These are phyloP conservation scores for Zygosaccharomyces bailii DNA, from an alignment of 805 yeast genomes.

Conservation along the genomic window DNA sequence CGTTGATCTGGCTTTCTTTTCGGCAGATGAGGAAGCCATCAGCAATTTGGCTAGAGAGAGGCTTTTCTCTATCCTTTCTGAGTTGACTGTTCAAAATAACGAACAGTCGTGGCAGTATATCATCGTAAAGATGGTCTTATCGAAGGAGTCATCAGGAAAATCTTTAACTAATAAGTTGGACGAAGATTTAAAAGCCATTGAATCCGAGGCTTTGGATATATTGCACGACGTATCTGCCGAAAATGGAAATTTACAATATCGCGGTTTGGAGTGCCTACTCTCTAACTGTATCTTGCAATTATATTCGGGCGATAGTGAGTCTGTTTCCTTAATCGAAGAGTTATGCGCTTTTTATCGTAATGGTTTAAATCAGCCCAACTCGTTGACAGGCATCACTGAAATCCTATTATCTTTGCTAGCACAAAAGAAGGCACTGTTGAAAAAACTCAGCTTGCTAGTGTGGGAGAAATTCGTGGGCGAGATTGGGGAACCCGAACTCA, in stretches of 20 bases:
- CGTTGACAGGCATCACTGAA: constrained; percentile 54
- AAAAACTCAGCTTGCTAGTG: constrained; percentile 52
- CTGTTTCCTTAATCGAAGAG: constrained; percentile 71
- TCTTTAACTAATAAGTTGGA: constrained; percentile 48
- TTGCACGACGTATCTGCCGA: constrained; percentile 42
- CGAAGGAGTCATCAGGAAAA: constrained; percentile 24
- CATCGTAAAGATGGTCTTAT: constrained; percentile 42
- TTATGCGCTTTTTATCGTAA: constrained; percentile 43
- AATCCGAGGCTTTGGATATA: constrained; percentile 46
- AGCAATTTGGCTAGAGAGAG: constrained; percentile 51
- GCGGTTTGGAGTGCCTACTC: constrained; percentile 70
- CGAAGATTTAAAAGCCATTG: constrained; percentile 50
- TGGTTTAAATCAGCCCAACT: constrained; percentile 35
- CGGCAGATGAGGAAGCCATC: constrained; percentile 16
- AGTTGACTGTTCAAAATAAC: constrained; percentile 43
- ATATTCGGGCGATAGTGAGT: constrained; percentile 72
- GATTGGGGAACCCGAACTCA: constrained; percentile 44
- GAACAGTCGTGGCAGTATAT: constrained; percentile 53
- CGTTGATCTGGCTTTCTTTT: constrained; percentile 35
- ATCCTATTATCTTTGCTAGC: constrained; percentile 55
- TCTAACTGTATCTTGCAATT: constrained; percentile 76
- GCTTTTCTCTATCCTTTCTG: constrained; percentile 63
- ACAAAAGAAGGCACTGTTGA: constrained; percentile 54
- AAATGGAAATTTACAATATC: constrained; percentile 38
- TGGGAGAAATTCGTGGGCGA: constrained; percentile 55